Conservation (phyloP, 2,329 filamentous ascomycete species). For the Teratosphaeria epicoccoides region DNA sequence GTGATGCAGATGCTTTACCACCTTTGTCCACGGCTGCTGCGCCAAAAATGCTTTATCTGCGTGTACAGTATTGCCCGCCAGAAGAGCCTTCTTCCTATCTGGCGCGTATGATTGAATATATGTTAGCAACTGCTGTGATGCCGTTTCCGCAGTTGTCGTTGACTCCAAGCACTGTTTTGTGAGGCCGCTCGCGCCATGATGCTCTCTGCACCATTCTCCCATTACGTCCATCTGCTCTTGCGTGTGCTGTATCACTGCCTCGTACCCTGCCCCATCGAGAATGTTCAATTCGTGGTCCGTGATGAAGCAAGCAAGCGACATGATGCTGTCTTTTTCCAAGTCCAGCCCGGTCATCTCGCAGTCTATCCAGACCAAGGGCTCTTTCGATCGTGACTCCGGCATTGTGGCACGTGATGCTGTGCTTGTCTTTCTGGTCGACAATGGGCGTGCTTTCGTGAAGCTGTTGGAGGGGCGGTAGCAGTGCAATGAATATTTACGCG, state of each 20-base stretch:
- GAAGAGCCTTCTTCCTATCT: constrained; percentile 52
- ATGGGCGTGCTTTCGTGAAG: background rate
- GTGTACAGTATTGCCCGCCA: constrained; percentile 91
- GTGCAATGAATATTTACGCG: background rate
- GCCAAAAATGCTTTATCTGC: constrained; percentile 75
- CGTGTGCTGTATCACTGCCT: constrained; percentile 65
- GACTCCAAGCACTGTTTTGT: constrained; percentile 66
- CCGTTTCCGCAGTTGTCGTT: constrained; percentile 57
- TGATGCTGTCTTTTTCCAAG: constrained; percentile 66
- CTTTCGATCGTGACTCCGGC: constrained; percentile 42
- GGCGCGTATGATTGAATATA: constrained; percentile 70
- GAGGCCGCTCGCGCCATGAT: constrained; percentile 72
- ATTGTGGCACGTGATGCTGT: constrained; percentile 13
- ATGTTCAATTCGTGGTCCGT: constrained; percentile 70
- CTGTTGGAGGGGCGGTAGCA: background rate
- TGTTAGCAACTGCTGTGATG: constrained; percentile 59
- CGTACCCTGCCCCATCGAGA: constrained; percentile 67
- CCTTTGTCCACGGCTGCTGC: constrained; percentile 59
- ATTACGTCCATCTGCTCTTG: constrained; percentile 63
- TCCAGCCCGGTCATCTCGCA: constrained; percentile 89
- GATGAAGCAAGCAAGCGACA: constrained; percentile 86
- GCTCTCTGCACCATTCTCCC: constrained; percentile 78
- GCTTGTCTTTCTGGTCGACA: background rate
- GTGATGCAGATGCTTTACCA: constrained; percentile 74
- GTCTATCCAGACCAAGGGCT: constrained; percentile 79